Base-by-base conservation (phyloP, 495 filamentous ascomycete species). In the Xylaria castorea region DNA sequence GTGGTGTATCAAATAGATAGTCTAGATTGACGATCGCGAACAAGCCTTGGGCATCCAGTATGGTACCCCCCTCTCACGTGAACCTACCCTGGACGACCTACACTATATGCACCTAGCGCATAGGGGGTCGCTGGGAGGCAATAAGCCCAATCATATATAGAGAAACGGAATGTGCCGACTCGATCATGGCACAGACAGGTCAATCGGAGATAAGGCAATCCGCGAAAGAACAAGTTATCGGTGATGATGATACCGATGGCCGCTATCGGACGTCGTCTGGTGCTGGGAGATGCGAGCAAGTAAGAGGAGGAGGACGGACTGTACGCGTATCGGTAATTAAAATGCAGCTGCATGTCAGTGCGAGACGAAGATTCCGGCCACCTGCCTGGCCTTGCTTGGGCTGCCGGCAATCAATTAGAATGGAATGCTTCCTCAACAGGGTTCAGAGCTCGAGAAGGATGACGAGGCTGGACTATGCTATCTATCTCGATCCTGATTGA, bases 311-410 rank as follows among this genome's bases (percentile, higher is more conserved):
- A 65, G 64, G 25, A 20, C 12, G 7, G 64, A 5, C 16, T 12
- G 25, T 12, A 65, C 64, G 46, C 64, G 64, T n/a, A 27, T 50
- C 66, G 66, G 66, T 68, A 57, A 68, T 68, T 57, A 57, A 44
- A 34, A 55, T 57, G 66, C 48, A 68, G 66, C 48, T 57, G 66
- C 50, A 68, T 51, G 34, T 57, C 50, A 57, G 34, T 36, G 30
- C 16, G 30, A 68, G 48, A 51, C 32, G 34, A 38, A 53, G 38
- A 40, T 36, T 38, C 32, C 16, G 8, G 46, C 46, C 46, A 66
- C 18, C 38, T 12, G 1, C 7, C 25, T 22, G 5, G 46, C 46
- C 46, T 50, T 36, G 34, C 5, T n/a, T 51, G 27, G 27, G 64
- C 18, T 34, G 30, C 46, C 64, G 30, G 30, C 30, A n/a, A 32